Evolutionary conservation across 2,329 filamentous ascomycete genomes (phyloP).

Genomic region (Pestalotiopsis sp.): DNA sequence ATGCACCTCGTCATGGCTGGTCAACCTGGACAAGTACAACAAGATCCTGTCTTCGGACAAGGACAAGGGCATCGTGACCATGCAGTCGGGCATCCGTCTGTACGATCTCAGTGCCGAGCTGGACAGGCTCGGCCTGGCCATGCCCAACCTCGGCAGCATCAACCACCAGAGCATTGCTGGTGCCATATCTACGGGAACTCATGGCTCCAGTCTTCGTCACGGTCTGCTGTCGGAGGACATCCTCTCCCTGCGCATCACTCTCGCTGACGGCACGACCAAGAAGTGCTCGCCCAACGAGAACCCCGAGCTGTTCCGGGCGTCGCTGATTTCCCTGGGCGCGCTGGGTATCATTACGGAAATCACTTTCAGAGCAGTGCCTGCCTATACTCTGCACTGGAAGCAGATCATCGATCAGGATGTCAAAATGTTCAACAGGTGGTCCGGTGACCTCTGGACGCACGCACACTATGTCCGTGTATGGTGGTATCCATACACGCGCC

Average conservation of each 20-base stretch:
- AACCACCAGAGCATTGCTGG: constrained; percentile 92
- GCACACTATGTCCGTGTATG: constrained; percentile 92
- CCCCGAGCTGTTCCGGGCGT: constrained; percentile 82
- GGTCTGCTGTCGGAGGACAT: constrained; percentile 84
- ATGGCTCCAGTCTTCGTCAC: constrained; percentile 84
- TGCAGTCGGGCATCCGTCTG: constrained; percentile 88
- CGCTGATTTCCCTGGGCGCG: constrained; percentile 84
- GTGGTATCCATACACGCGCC: constrained; percentile 94
- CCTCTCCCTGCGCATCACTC: constrained; percentile 73
- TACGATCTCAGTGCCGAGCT: constrained; percentile 73
- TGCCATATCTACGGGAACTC: constrained; percentile 89
- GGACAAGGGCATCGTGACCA: constrained; percentile 67
- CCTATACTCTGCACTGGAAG: constrained; percentile 84
- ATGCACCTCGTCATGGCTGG: constrained; percentile 90
- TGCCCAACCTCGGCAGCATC: constrained; percentile 94
- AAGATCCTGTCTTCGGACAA: constrained; percentile 71
- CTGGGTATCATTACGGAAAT: constrained; percentile 90
- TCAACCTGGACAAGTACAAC: constrained; percentile 87
- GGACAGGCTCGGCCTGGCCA: constrained; percentile 74
- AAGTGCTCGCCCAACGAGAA: constrained; percentile 72
- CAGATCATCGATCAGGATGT: constrained; percentile 76
- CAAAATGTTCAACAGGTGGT: constrained; percentile 73
- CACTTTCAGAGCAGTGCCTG: constrained; percentile 78
- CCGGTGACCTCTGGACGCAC: constrained; percentile 75
- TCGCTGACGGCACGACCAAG: constrained; percentile 77